Base-by-base conservation (phyloP, 2,329 filamentous ascomycete genomes). In the Nigrospora sphaerica region DNA sequence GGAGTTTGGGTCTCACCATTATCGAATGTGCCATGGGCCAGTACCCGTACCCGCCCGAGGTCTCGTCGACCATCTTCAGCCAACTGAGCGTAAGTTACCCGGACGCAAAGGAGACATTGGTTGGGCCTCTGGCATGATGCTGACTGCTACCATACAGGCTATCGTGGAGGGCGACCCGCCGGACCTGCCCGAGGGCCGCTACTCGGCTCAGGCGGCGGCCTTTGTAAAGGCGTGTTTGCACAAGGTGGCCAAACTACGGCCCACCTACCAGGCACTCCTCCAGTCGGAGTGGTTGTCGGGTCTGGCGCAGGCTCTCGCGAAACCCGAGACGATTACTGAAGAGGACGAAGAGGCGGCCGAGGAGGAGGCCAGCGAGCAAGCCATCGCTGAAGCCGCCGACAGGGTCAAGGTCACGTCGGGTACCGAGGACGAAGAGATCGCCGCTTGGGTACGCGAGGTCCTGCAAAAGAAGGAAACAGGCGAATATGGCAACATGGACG, bases 131-230 rank as follows among this genome's bases (percentile, higher is more conserved):
- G 36, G 10, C 13, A 46, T 16, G 14, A 32, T 39, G 34, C 41
- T 53, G 45, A 54, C 52, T 49, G 16, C 42, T 18, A 37, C 3
- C 32, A 18, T 34, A 28, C 55, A 98, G 93, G 93, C 93, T 46
- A 98, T 98, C 62, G 93, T 98, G 33, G 89, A 97, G 62, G 93
- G 93, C 43, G 90, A 95, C n/a, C 89, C 93, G 13, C 93, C 93
- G 12, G 83, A 86, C 59, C 80, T 98, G 32, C 93, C 93, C 0
- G 72, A 76, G 6, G 80, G 86, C 46, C 83, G 80, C 23, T 98
- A 87, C 64, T 93, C 91, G 1, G 78, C 85, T 46, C 76, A 80
- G 6, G 89, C 92, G 2, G 84, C 83, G 46, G 86, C 92, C 57
- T 98, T 98, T 68, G 92, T 98, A 19, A 77, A 79, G 35, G 85